Evolutionary conservation across 1,284 basidiomycete genomes (phyloP), one percentile per base, ranked within the genome.

Genomic region (Microbotryum silenes-acaulis): DNA sequence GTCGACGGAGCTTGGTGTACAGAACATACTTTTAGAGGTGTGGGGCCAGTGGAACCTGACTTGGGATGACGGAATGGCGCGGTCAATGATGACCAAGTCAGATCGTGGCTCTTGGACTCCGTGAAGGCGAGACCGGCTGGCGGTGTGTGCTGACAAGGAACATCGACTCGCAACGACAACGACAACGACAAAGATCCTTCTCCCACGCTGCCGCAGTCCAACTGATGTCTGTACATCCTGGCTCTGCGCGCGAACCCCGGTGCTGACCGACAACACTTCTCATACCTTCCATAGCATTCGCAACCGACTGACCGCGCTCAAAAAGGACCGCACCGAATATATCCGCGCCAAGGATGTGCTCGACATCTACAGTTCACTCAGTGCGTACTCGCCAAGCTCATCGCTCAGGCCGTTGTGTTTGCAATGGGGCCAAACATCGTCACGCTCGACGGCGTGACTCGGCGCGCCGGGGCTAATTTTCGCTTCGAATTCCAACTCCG

Each of bases 331-430:
- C 54, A 72, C 72, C 42, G 76, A 78, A 62, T 78, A 77, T 70
- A 75, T 78, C 55, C 70, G 74, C 31, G 72, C 77, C 3, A 86
- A 89, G 68, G 94, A 94, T 80, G 94, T 98, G 60, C 88, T 96
- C 76, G 82, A 84, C 51, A 85, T 97, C 67, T 97, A 97, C 80
- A 89, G 91, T 70, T 83, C 87, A 8, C 89, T 96, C 66, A 88
- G 92, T 90, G 53, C 59, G 75, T 66, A 6, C n/a, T 25, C 49
- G 7, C 54, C 27, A 27, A 27, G 27, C 27, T 27, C 27, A 27
- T 27, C 27, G 27, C 5, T 27, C 27, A 27, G 27, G 27, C 27
- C 6, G 27, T 27, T 27, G 27, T 27, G 27, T 27, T 27, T 27
- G 27, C 27, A 27, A 27, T 6, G 27, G 51, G 23, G 6, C 18